Base-by-base conservation (phyloP, 139 green algal species). In the Picochlorum costavermella region DNA sequence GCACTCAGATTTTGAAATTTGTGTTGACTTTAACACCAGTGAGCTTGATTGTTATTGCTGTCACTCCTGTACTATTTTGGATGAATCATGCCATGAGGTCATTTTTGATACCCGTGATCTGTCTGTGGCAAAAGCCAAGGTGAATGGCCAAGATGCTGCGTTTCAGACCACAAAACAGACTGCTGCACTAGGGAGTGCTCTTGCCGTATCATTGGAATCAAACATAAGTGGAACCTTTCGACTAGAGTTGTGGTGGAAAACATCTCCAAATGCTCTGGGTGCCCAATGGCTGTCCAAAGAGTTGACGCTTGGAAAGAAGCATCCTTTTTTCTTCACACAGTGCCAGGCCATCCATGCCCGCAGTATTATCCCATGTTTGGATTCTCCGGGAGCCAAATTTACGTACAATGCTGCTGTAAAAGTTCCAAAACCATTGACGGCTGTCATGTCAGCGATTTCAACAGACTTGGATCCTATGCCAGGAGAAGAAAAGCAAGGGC, bases 291-390 rank as follows among this genome's bases (percentile, higher is more conserved):
- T 97, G 48, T 64, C 74, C 3, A 84, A 87, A 1, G 63, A 56
- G 12, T 84, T 94, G 71, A 97, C 90, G 0, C 77, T 83, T 5
- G 91, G 91, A 31, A 83, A 83, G 20, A 37, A 75, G 53, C 85
- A 92, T 29, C 89, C 90, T 29, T 96, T 92, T 75, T 80, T 96
- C 3, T 97, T 96, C 78, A 90, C 83, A 4, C 84, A 88, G 70
- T 97, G 91, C 83, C 91, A 97, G 70, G 89, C 91, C 57, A 97
- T 97, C 55, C 91, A 97, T 61, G 91, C 91, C 0, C 68, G 91
- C 4, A 88, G 83, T 8, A 65, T 97, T 23, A 74, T 96, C 58
- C 91, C 91, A 1, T 97, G 91, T 83, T 86, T 91, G 77, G 90
- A 96, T 78, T 87, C 84, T 0, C 90, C 89, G 2, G 83, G 69